These are phyloP conservation scores for Suillus subaureus DNA, from an alignment of 768 basidiomycete genomes.

Conservation along the genomic window DNA sequence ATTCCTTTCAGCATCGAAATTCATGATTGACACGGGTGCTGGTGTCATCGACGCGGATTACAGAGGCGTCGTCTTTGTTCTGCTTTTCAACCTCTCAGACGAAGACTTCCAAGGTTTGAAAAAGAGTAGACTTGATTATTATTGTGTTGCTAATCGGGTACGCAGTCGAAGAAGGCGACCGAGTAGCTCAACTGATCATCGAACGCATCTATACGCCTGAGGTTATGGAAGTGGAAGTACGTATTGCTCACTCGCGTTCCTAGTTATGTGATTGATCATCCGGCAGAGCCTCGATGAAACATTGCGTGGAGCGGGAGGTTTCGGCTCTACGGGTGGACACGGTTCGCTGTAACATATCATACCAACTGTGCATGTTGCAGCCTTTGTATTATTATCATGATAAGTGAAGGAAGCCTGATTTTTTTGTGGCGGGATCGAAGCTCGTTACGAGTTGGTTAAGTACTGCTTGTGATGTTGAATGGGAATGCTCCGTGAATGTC, in stretches of 20 bases:
- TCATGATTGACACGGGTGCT: slow-evolving; percentile 97
- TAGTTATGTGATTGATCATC: slow-evolving; percentile 13
- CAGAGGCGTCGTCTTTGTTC: slow-evolving; percentile 85
- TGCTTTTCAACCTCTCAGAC: slow-evolving; percentile 92
- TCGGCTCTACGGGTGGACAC: slow-evolving; percentile 95
- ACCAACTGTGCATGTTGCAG: slow-evolving; percentile 6
- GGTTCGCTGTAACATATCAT: slow-evolving; percentile 41
- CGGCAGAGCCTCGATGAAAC: slow-evolving; percentile 83
- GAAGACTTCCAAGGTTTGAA: slow-evolving; percentile 79
- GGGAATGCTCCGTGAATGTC: neutral
- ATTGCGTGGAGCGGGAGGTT: slow-evolving; percentile 80
- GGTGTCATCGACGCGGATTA: slow-evolving; percentile 98
- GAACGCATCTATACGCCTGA: slow-evolving; percentile 89
- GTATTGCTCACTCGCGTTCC: slow-evolving; percentile 28
- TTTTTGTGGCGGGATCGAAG: neutral
- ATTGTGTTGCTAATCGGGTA: slow-evolving; percentile 4
- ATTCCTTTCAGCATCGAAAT: slow-evolving; percentile 76
- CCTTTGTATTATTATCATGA: no score
- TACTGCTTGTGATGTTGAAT: neutral
- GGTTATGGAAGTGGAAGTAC: slow-evolving; percentile 81
- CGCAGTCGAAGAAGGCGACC: slow-evolving; percentile 87
- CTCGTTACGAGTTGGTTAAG: neutral
- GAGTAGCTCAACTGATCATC: slow-evolving; percentile 94
- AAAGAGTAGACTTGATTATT: neutral
- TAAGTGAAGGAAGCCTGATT: neutral